Conservation (phyloP, 495 filamentous ascomycete genomes). For the Thozetella sp. region DNA sequence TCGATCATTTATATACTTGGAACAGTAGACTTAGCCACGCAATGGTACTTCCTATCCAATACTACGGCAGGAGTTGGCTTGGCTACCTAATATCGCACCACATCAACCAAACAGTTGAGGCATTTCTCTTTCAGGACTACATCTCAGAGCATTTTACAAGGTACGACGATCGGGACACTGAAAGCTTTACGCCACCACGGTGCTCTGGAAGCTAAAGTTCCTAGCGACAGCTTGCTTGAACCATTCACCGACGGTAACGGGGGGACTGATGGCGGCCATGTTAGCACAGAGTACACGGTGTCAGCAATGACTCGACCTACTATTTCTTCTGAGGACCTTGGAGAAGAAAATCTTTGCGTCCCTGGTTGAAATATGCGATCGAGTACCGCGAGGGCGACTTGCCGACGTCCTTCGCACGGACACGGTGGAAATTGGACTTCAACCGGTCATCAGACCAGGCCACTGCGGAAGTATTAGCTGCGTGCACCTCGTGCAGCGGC, state of each 20-base stretch:
- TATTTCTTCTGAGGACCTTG: slow-evolving; percentile 57
- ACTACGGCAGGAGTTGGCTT: too few species aligned
- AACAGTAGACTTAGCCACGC: too few species aligned
- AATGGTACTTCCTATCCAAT: too few species aligned
- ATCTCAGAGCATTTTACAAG: too few species aligned
- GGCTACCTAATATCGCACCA: too few species aligned
- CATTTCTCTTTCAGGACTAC: too few species aligned
- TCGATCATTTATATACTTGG: too few species aligned
- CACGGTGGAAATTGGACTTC: slow-evolving; percentile 58
- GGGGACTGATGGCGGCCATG: background rate
- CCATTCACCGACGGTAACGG: background rate
- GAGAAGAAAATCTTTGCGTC: slow-evolving; percentile 49
- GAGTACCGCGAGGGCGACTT: slow-evolving; percentile 54
- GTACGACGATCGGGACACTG: too few species aligned
- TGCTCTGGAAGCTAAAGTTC: background rate
- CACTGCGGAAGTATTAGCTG: slow-evolving; percentile 20
- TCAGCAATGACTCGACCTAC: background rate
- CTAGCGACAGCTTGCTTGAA: background rate
- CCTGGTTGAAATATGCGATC: slow-evolving; percentile 61
- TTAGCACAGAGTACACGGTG: background rate
- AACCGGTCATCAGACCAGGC: slow-evolving; percentile 62
- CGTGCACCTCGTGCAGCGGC: background rate
- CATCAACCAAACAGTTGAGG: too few species aligned
- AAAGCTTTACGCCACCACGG: background rate
- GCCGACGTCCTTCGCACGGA: slow-evolving; percentile 12